These are phyloP conservation scores for Candida ficus DNA, from an alignment of 805 yeast genomes.

Conservation along the genomic window DNA sequence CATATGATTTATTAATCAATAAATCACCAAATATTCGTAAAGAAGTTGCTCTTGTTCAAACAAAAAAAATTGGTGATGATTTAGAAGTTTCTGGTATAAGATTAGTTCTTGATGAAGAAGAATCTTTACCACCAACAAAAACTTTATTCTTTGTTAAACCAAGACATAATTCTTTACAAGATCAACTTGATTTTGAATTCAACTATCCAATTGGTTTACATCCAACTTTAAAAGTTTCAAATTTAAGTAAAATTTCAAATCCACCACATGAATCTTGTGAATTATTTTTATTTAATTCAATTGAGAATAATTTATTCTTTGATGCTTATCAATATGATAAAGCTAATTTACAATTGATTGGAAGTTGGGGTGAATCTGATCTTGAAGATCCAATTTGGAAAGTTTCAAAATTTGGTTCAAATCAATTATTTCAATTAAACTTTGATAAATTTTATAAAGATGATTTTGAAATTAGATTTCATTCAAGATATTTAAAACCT, in stretches of 20 bases:
- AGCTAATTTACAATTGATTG: slow-evolving; percentile 28
- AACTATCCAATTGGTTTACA: slow-evolving; percentile 32
- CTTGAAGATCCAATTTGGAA: slow-evolving; percentile 52
- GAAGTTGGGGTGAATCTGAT: slow-evolving; percentile 51
- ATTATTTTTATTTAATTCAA: slow-evolving; percentile 36
- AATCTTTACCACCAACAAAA: slow-evolving; percentile 19
- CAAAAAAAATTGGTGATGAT: slow-evolving; percentile 13
- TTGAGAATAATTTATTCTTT: slow-evolving; percentile 44
- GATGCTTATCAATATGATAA: slow-evolving; percentile 48
- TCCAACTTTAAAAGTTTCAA: slow-evolving; percentile 26
- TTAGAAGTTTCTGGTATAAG: slow-evolving; percentile 22
- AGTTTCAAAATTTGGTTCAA: slow-evolving; percentile 40
- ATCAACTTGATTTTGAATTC: slow-evolving; percentile 12
- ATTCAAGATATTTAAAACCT: slow-evolving; percentile 48
- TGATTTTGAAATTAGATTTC: slow-evolving; percentile 37
- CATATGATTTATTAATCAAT: slow-evolving; percentile 14
- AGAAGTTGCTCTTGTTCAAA: slow-evolving; percentile 22
- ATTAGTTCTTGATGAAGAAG: slow-evolving; percentile 12
- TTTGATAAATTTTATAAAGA: slow-evolving; percentile 8
- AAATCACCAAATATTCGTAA: slow-evolving; percentile 12
- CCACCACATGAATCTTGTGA: slow-evolving; percentile 31
- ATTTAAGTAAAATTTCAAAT: slow-evolving; percentile 8
- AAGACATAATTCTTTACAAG: slow-evolving; percentile 14
- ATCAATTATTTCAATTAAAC: slow-evolving; percentile 33
- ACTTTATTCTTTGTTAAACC: slow-evolving; percentile 21